These are phyloP conservation scores for Exophiala xenobiotica DNA, from an alignment of 2,329 filamentous ascomycete genomes.

Conservation along the genomic window DNA sequence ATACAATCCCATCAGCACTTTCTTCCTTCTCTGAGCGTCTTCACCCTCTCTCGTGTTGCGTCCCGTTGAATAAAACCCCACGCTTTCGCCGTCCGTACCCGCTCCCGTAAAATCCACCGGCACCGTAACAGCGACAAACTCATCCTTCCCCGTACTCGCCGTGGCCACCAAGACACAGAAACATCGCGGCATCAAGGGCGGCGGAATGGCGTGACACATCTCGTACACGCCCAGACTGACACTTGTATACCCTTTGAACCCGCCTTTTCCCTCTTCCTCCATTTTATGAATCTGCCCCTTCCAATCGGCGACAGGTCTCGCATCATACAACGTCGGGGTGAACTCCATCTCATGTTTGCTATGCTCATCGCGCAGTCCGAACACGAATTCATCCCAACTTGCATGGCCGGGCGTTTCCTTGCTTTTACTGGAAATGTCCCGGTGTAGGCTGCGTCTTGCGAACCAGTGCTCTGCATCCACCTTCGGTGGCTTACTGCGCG, in stretches of 20 bases:
- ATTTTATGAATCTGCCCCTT: conserved; percentile 22
- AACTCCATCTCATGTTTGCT: conserved; percentile 44
- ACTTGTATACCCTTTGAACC: conserved; percentile 7
- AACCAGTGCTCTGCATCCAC: conserved; percentile 40
- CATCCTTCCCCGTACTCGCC: conserved; percentile 24
- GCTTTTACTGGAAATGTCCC: conserved; percentile 23
- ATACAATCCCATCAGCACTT: conserved; percentile 31
- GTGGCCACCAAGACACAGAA: conserved; percentile 35
- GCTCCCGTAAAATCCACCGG: conserved; percentile 30
- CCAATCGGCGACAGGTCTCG: conserved; percentile 32
- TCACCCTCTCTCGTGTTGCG: conserved; percentile 31
- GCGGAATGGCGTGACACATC: conserved; percentile 35
- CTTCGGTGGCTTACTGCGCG: conserved; percentile 17
- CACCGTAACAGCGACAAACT: conserved; percentile 35
- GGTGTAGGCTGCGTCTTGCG: conserved; percentile 42
- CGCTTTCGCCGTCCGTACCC: neutral
- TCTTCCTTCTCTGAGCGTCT: conserved; percentile 29
- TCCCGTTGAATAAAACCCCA: conserved; percentile 30
- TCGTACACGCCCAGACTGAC: conserved; percentile 31
- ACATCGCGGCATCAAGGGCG: conserved; percentile 30
- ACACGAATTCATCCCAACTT: conserved; percentile 40
- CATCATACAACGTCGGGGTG: conserved; percentile 39
- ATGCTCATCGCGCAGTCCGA: conserved; percentile 39
- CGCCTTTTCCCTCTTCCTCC: conserved; percentile 6
- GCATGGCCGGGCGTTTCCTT: conserved; percentile 37